Conservation (phyloP, 257 asterid species). For the Ophiorrhiza pumila region DNA sequence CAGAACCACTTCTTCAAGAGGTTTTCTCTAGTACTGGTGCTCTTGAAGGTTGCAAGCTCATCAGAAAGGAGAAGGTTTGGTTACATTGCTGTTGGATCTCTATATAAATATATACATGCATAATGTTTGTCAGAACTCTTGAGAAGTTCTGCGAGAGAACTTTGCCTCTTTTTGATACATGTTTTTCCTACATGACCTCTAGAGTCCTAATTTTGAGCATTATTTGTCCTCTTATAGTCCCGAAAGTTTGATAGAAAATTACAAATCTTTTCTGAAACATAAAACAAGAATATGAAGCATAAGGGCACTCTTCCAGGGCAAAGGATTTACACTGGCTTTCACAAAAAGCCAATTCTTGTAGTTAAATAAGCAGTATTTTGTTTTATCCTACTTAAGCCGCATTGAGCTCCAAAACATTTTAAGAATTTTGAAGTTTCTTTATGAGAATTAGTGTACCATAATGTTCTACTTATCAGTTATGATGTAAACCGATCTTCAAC, state of each 20-base stretch:
- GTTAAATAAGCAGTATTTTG: neutral
- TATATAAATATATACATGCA: neutral
- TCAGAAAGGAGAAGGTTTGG: constrained; percentile 72
- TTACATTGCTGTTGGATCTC: neutral
- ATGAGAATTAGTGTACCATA: neutral
- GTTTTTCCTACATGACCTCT: neutral
- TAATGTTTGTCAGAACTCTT: neutral
- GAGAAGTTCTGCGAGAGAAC: neutral
- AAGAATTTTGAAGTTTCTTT: neutral
- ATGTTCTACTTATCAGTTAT: neutral
- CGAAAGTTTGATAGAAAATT: neutral
- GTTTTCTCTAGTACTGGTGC: constrained; percentile 71
- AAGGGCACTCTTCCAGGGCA: neutral
- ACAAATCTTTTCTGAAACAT: neutral
- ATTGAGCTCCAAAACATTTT: neutral
- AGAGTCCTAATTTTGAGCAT: neutral
- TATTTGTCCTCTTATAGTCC: neutral
- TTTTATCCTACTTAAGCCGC: neutral
- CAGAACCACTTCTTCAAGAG: constrained; percentile 86
- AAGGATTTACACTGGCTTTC: neutral
- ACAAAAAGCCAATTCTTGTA: neutral
- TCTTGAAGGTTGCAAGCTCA: constrained; percentile 88
- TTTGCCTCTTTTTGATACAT: neutral
- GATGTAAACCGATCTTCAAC: neutral
- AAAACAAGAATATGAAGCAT: neutral